phyloP scores from a whole-genome alignment of 2,329 filamentous ascomycete species.

The Exophiala dermatitidis region DNA sequence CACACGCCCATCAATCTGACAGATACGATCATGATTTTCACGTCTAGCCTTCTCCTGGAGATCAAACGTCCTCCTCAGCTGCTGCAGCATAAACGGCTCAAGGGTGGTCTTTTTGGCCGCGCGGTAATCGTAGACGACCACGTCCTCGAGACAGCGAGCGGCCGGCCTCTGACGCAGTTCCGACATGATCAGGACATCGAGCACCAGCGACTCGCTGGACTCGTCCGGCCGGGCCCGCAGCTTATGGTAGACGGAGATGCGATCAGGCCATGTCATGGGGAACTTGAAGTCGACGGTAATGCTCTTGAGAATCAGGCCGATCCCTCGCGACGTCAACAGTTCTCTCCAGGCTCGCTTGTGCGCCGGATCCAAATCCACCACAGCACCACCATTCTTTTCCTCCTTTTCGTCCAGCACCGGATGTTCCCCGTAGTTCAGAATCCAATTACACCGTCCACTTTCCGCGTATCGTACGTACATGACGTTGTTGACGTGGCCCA shows the following conservation, averaged over 20 bases:
- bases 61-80: slow-evolving; percentile 53
- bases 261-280: slow-evolving; percentile 77
- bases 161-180: slow-evolving; percentile 65
- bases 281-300: slow-evolving; percentile 84
- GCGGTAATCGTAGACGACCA: slow-evolving; percentile 70
- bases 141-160: slow-evolving; percentile 68
- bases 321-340: slow-evolving; percentile 57
- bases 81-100: slow-evolving; percentile 54
- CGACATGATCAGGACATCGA: slow-evolving; percentile 63
- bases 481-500: slow-evolving; percentile 78
- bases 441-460: slow-evolving; percentile 71
- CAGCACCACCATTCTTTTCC: no score
- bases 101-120: slow-evolving; percentile 51
- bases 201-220: slow-evolving; percentile 48
- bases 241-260: slow-evolving; percentile 76
- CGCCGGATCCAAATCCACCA: slow-evolving; percentile 45
- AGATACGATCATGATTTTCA: slow-evolving; percentile 48
- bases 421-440: slow-evolving; percentile 58
- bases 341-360: slow-evolving; percentile 60
- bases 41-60: slow-evolving; percentile 55
- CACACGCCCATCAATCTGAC: slow-evolving; percentile 52
- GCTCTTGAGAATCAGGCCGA: slow-evolving; percentile 70
- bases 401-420: slow-evolving; percentile 10
- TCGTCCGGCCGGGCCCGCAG: slow-evolving; percentile 50
- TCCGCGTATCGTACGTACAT: slow-evolving; percentile 79